Evolutionary conservation across 2,329 filamentous ascomycete species (phyloP).

Genomic region (Trichoderma afroharzianum): DNA sequence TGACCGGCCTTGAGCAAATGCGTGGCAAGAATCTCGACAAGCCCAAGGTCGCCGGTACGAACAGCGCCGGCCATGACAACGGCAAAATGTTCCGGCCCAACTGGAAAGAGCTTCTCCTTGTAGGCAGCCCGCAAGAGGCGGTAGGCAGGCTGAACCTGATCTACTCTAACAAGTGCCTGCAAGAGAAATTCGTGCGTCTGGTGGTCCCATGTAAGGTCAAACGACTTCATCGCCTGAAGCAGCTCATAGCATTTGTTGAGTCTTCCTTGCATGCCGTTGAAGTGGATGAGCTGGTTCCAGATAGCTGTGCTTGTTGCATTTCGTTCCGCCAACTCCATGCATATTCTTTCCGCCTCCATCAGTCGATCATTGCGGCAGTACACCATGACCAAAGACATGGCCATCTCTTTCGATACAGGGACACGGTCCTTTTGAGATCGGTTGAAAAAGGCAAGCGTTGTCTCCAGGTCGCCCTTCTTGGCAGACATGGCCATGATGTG

Average conservation of each 20-base stretch:
- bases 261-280: slow-evolving; percentile 61
- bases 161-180: slow-evolving; percentile 45
- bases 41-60: slow-evolving; percentile 40
- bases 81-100: slow-evolving; percentile 48
- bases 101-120: slow-evolving; percentile 42
- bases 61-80: slow-evolving; percentile 52
- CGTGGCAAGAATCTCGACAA: slow-evolving; percentile 40
- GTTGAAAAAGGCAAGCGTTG: slow-evolving; percentile 61
- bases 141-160: slow-evolving; percentile 49
- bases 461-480: slow-evolving; percentile 67
- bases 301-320: slow-evolving; percentile 55
- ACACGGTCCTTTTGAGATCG: slow-evolving; percentile 55
- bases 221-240: slow-evolving; percentile 46
- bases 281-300: slow-evolving; percentile 75
- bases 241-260: slow-evolving; percentile 47
- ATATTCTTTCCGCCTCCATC: slow-evolving; percentile 37
- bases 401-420: slow-evolving; percentile 52
- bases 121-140: slow-evolving; percentile 44
- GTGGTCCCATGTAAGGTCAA: slow-evolving; percentile 45
- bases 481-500: slow-evolving; percentile 72
- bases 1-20: slow-evolving; percentile 43
- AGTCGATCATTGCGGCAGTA: slow-evolving; percentile 48
- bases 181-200: slow-evolving; percentile 51
- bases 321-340: slow-evolving; percentile 48
- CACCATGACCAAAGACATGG: slow-evolving; percentile 63